Percentiles rank a stretch among this genome's conserved stretches.
phyloP scores from a whole-genome alignment of 73 alveolate genomes.

The Diophrys appendiculata region DNA sequence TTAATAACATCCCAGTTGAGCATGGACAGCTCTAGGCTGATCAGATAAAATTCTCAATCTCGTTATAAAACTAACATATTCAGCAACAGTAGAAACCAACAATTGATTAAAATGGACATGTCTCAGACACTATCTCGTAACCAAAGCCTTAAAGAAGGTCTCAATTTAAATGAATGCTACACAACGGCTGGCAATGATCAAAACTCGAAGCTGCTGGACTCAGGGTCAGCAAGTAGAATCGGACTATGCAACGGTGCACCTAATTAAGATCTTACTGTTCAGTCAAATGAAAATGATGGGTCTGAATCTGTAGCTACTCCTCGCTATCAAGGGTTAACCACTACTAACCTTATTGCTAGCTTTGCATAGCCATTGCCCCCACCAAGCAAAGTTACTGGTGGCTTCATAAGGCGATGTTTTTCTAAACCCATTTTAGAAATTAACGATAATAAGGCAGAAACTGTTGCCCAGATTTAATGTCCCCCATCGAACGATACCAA shows the following conservation, averaged over 20 bases:
- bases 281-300: too few species aligned
- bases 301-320: background rate
- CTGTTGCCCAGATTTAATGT: background rate
- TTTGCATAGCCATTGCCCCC: background rate
- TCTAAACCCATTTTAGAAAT: background rate
- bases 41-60: background rate
- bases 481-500: background rate
- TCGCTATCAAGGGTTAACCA: background rate
- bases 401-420: background rate
- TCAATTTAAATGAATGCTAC: background rate
- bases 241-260: too few species aligned
- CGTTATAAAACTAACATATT: background rate
- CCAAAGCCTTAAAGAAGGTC: background rate
- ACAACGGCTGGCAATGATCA: background rate
- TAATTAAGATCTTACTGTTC: too few species aligned
- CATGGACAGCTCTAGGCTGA: background rate
- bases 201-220: background rate
- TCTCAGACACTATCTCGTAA: background rate
- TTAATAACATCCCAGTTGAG: background rate
- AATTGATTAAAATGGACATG: background rate
- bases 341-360: background rate
- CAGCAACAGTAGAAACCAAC: background rate
- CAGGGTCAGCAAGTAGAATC: too few species aligned
- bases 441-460: background rate
- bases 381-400: background rate